Conservation (phyloP, 495 filamentous ascomycete genomes). For the Apiosordaria backusii region DNA sequence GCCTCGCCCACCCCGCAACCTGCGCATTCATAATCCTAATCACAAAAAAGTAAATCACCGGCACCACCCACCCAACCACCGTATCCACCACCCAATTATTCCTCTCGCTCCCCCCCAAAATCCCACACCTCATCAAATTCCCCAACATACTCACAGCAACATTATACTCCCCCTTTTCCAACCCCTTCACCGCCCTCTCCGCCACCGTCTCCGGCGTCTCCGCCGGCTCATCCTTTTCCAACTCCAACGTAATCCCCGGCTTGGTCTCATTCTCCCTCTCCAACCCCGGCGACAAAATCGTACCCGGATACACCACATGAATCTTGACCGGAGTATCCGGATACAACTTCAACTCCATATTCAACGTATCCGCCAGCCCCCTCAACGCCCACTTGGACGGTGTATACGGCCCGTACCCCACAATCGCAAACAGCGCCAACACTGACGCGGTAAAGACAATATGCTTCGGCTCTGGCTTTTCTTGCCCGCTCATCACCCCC, state of each 20-base stretch:
- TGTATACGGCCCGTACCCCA: constrained; percentile 83
- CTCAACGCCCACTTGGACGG: constrained; percentile 85
- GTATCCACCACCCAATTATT: constrained; percentile 62
- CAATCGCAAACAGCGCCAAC: constrained; percentile 68
- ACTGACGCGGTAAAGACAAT: constrained; percentile 84
- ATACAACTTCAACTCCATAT: constrained; percentile 82
- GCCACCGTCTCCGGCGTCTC: constrained; percentile 80
- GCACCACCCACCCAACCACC: constrained; percentile 52
- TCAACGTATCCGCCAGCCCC: constrained; percentile 74
- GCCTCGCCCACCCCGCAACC: constrained; percentile 56
- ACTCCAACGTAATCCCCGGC: constrained; percentile 70
- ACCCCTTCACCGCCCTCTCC: constrained; percentile 57
- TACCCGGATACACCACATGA: constrained; percentile 80
- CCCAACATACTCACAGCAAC: constrained; percentile 70
- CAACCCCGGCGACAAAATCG: constrained; percentile 71
- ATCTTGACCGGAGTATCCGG: constrained; percentile 63
- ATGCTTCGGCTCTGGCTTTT: constrained; percentile 56
- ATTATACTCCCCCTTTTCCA: constrained; percentile 78
- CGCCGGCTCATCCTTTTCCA: constrained; percentile 78
- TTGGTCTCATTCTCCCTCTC: constrained; percentile 78
- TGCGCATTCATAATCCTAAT: constrained; percentile 55
- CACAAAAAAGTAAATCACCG: constrained; percentile 60
- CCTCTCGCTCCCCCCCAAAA: constrained; percentile 54
- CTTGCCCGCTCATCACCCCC: background rate
- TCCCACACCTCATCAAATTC: constrained; percentile 59